Base-by-base conservation (phyloP, 495 filamentous ascomycete genomes). In the Daldinia grandis region DNA sequence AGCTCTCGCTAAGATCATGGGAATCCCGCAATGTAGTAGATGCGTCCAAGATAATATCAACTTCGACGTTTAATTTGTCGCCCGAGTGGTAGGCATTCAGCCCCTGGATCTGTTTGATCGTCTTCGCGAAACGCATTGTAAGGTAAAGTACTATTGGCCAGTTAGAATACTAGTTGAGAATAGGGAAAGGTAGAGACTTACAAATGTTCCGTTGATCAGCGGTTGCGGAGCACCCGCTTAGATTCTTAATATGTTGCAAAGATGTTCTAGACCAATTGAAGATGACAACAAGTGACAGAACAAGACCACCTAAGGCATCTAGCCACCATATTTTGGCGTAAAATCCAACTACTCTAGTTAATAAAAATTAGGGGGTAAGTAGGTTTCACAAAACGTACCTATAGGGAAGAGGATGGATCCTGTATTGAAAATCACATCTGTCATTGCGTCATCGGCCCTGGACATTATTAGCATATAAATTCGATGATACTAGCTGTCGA, bases 61-160 rank as follows among this genome's bases (percentile, higher is more conserved):
- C 84, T 74, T 96, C 94, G 3, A 96, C 92, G 68, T 93, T 96
- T 15, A 98, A 84, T 78, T 94, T 92, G 69, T 98, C 94, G 7
- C 94, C 94, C 0, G 90, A 87, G 73, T 97, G 93, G 75, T 98
- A 98, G 0, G 93, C 94, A 62, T 95, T 89, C 17, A 97, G 76
- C 24, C 93, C 91, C 74, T 97, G 94, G 40, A 98, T 95, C 72
- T 93, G 91, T 71, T 89, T 89, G 65, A 98, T 94, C 4, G 91
- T 90, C 56, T 91, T 92, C 21, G 94, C 94, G 74, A 98, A 98
- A 1, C 94, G 88, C 93, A 98, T 97, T 1, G 93, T 94, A 64
- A 96, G 85, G 80, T 98, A 98, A 0, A 98, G 83, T 7, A 98
- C 81, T 83, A 37, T 38, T 49, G n/a, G 44, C 37, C 33, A 50